Evolutionary conservation across 768 basidiomycete genomes (phyloP).

Genomic region (Podaxis rugospora): DNA sequence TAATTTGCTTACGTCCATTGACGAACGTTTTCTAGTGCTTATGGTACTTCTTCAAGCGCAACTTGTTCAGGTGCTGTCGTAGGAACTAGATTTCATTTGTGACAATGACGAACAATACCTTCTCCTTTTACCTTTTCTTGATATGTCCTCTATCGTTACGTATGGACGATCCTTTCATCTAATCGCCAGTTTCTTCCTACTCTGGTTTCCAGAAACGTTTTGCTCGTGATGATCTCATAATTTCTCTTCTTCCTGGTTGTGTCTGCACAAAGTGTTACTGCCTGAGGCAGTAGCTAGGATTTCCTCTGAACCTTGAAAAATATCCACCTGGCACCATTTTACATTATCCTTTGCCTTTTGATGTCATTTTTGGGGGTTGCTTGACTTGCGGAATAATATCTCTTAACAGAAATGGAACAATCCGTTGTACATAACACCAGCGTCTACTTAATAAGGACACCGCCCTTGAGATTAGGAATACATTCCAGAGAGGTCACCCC

Average conservation of each 20-base stretch:
- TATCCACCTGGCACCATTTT: not conserved
- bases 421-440: not conserved
- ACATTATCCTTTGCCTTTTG: not conserved
- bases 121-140: not conserved
- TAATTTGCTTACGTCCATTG: not conserved
- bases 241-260: not conserved
- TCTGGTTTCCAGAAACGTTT: not conserved
- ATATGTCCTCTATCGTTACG: not conserved
- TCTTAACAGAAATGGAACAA: not conserved
- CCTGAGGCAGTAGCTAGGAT: not conserved
- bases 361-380: not conserved
- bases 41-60: conserved; percentile 79
- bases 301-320: conserved; percentile 4
- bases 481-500: conserved; percentile 46
- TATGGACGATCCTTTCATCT: conserved; percentile 1
- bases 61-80: conserved; percentile 79
- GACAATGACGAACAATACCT: conserved; percentile 1
- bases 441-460: not conserved
- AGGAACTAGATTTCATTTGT: conserved; percentile 41
- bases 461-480: conserved; percentile 40
- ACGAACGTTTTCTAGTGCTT: conserved; percentile 51
- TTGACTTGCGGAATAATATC: not conserved
- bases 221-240: not conserved
- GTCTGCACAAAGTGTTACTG: not conserved
- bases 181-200: not conserved